These are phyloP conservation scores for Clonostachys rosea DNA, from an alignment of 2,329 filamentous ascomycete species.

Conservation along the genomic window DNA sequence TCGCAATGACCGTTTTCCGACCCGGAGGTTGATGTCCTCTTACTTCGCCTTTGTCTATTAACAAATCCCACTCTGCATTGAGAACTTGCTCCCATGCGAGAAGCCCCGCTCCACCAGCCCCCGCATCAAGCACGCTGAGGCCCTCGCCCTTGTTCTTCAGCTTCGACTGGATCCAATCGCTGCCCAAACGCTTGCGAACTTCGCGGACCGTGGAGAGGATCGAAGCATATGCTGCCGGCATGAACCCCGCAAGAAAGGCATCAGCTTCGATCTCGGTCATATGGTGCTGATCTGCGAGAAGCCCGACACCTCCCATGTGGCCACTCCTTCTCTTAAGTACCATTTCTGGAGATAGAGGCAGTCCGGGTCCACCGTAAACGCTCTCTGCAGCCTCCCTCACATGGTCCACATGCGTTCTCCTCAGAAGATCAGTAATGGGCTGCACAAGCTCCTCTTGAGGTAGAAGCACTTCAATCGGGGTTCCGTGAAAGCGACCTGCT, in stretches of 20 bases:
- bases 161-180: conserved; percentile 63
- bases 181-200: conserved; percentile 67
- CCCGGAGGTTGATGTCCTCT: conserved; percentile 49
- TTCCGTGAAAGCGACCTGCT: conserved; percentile 69
- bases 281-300: conserved; percentile 57
- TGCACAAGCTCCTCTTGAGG: conserved; percentile 65
- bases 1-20: conserved; percentile 77
- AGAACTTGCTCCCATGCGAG: conserved; percentile 76
- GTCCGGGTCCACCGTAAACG: conserved; percentile 69
- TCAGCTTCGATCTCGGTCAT: conserved; percentile 77
- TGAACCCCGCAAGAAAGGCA: conserved; percentile 62
- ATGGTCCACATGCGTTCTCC: conserved; percentile 67
- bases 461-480: conserved; percentile 69
- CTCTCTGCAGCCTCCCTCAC: conserved; percentile 66
- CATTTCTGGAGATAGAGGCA: conserved; percentile 51
- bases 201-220: conserved; percentile 66
- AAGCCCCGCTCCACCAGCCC: conserved; percentile 67
- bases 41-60: conserved; percentile 46
- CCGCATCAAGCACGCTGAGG: conserved; percentile 68
- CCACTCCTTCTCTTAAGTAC: conserved; percentile 60
- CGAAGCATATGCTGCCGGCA: conserved; percentile 69
- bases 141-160: conserved; percentile 50
- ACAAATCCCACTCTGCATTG: conserved; percentile 73
- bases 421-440: conserved; percentile 67
- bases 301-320: conserved; percentile 59